Base-by-base conservation (phyloP, 2,329 filamentous ascomycete genomes). In the Iodosphaeria phyllophila region DNA sequence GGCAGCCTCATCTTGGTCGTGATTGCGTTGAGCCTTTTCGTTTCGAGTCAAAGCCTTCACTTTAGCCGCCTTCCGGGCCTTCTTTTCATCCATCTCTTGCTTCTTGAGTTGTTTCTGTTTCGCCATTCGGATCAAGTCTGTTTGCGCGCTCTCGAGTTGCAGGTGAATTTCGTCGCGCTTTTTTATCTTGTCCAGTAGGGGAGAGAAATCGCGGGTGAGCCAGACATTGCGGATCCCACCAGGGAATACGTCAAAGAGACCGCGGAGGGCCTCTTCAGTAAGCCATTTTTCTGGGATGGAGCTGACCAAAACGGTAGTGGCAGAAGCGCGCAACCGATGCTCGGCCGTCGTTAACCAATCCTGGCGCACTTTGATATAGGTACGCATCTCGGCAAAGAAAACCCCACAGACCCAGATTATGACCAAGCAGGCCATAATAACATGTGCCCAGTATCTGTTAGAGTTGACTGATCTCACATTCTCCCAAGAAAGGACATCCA, bases 181-280 rank as follows among this genome's bases (percentile, higher is more conserved):
- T 24, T 78, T 65, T 22, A 95, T 76, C 44, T 95, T 95, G 32
- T 84, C 75, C 23, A 79, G 64, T 8, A 98, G 62, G 6, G 74
- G 64, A 21, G 84, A 79, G 35, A 82, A 74, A 42, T 98, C 79
- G 32, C 86, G 69, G 30, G 93, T 98, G 38, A 98, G 73, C 84
- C 86, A 98, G 23, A 98, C 78, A 37, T 95, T 95, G 30, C 80
- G 70, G 41, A 98, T 75, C 16, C 89, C 89, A 12, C 89, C 89
- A 0, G 89, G 89, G 38, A 93, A 95, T 2, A 95, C 84, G 44
- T 98, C 89, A 40, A 91, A 98, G 0, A 98, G 58, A 1, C 75
- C 76, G 29, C 71, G 64, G 4, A 98, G 60, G 1, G 80, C 79
- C 22, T 92, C 73, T 24, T 80, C 66, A 3, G 67, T 82, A 6